Evolutionary conservation across 768 basidiomycete genomes (phyloP), one percentile per base, ranked within the genome.

Genomic region (Lactarius akahatsu): DNA sequence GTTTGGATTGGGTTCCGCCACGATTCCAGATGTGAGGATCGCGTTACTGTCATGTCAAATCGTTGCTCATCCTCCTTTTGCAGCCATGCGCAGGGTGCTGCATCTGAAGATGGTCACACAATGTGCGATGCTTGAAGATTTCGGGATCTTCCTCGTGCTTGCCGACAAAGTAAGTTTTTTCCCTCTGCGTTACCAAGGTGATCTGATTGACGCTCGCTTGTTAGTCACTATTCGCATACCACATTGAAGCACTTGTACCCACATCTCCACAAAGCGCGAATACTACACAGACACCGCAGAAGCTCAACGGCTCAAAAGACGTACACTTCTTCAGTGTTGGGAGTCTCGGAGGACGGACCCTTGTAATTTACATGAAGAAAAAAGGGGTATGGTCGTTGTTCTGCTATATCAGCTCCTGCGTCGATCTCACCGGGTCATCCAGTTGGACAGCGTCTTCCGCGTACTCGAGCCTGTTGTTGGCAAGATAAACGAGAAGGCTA

Each of bases 271-370:
- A 87, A 54, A 86, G 83, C 62, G 78, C 85, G 34, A 85, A 88
- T 71, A 84, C 84, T 6, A 84, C 85, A 0, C 89, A 92, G 72
- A 88, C 89, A 1, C 96, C 95, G 2, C 95, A 98, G 74, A 91
- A 95, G 70, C 81, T 98, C 45, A 94, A 90, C 72, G 91, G 92
- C 0, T 91, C 87, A 45, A 91, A 91, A 74, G 95, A 98, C 69
- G 94, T 98, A 11, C 89, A 93, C 68, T 98, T 96, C 80, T 98
- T 99, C 80, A 91, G 90, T 71, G 93, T 96, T 30, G 96, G 96
- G 5, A 88, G 85, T 58, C 82, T 98, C 23, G 86, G 89, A 58
- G 90, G 90, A 15, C 86, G 96, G 7, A 97, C 96, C 0, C 80
- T 99, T 26, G 89, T 98, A 30, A 87, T 96, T 52, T 96, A 92